Conservation (phyloP, 352 stramenopile genomes). For the Globisporangium apiculatum region DNA sequence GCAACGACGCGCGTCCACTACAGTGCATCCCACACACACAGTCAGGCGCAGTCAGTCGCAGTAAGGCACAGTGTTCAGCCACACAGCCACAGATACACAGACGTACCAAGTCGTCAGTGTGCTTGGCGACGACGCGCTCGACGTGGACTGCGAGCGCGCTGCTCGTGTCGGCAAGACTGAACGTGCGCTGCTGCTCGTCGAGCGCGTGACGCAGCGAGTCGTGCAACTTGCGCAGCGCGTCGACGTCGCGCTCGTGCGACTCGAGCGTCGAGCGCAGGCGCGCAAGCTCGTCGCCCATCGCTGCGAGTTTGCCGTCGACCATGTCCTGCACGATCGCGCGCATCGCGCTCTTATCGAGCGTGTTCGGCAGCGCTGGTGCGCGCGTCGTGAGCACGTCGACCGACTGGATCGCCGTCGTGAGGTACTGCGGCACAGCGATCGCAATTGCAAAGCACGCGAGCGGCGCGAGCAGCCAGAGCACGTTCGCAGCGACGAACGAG, state of each 20-base stretch:
- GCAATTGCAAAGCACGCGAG: constrained; percentile 65
- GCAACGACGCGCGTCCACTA: constrained; percentile 55
- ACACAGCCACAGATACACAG: background rate
- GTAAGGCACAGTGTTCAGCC: background rate
- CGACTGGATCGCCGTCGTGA: constrained; percentile 61
- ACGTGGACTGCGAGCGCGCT: constrained; percentile 62
- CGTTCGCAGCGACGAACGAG: constrained; percentile 68
- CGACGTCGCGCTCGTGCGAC: constrained; percentile 50
- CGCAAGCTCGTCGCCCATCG: constrained; percentile 45
- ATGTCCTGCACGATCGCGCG: constrained; percentile 59
- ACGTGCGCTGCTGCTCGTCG: constrained; percentile 48
- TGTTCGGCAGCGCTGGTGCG: constrained; percentile 19
- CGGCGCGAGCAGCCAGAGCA: constrained; percentile 64
- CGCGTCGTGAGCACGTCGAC: constrained; percentile 54
- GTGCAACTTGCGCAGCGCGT: constrained; percentile 47
- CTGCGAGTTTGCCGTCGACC: constrained; percentile 54
- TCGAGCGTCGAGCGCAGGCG: constrained; percentile 42
- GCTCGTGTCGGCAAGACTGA: constrained; percentile 46
- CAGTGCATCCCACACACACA: constrained; percentile 1
- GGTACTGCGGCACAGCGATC: constrained; percentile 61
- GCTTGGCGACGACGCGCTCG: constrained; percentile 53
- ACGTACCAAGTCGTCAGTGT: constrained; percentile 58
- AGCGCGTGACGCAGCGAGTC: constrained; percentile 47
- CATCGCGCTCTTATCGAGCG: constrained; percentile 50
- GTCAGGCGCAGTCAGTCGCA: background rate